A percentile compares a stretch with the other conserved stretches of the same genome.
phyloP scores from a whole-genome alignment of 1,139 yeast genomes.

The Meyerozyma carpophila region DNA sequence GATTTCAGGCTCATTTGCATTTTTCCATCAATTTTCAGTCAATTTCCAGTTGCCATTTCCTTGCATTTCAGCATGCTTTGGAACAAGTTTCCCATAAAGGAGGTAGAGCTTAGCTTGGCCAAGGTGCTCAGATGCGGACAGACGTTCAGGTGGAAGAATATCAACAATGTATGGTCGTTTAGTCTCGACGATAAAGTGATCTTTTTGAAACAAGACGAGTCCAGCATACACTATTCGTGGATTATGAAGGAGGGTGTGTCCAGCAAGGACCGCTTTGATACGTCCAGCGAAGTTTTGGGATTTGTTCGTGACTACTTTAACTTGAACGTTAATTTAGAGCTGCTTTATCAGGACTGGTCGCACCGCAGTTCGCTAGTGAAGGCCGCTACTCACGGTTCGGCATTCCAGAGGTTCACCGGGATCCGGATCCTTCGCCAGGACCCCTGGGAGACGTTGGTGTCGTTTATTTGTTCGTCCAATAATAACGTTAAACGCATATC shows the following conservation, averaged over 20 bases:
- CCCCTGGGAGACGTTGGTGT: constrained; percentile 92
- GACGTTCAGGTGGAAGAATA: constrained; percentile 67
- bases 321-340: constrained; percentile 47
- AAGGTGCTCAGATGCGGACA: constrained; percentile 87
- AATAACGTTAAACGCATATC: constrained; percentile 92
- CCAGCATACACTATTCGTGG: constrained; percentile 25
- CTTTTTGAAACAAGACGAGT: constrained; percentile 45
- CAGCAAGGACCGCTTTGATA: constrained; percentile 11
- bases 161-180: constrained; percentile 58
- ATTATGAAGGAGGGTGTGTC: constrained; percentile 15
- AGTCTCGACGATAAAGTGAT: constrained; percentile 44
- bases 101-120: constrained; percentile 53
- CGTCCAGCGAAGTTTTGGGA: constrained; percentile 27
- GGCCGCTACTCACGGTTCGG: constrained; percentile 17
- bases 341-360: constrained; percentile 61
- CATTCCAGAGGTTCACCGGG: constrained; percentile 52
- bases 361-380: constrained; percentile 44
- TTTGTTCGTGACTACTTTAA: constrained; percentile 68
- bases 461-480: constrained; percentile 93
- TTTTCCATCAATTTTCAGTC: neutral
- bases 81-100: constrained; percentile 12
- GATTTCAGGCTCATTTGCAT: neutral
- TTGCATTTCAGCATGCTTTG: constrained; percentile 2
- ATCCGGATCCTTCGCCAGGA: constrained; percentile 84
- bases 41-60: neutral